A percentile compares a stretch with the other conserved stretches of the same genome.
These are phyloP conservation scores for Tagetes erecta DNA, from an alignment of 129 eudicot genomes.

Conservation along the genomic window DNA sequence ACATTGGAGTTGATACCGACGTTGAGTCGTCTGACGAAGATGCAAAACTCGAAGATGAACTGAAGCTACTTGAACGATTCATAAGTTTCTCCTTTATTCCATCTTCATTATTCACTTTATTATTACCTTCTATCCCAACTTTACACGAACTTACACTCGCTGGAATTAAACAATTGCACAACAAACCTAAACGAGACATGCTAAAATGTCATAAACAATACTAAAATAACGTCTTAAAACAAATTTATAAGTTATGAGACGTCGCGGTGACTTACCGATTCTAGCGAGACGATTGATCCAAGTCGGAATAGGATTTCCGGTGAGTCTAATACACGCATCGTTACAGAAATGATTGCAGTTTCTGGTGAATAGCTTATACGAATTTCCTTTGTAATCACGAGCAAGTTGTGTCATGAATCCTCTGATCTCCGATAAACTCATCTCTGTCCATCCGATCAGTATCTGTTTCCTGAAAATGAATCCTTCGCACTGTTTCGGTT, in stretches of 20 bases:
- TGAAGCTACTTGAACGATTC: slow-evolving; percentile 35
- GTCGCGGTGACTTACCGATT: slow-evolving; percentile 46
- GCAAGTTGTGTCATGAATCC: slow-evolving; percentile 65
- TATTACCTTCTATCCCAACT: slow-evolving; percentile 52
- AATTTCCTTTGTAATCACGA: slow-evolving; percentile 65
- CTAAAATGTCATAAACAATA: not conserved
- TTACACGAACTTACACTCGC: slow-evolving; percentile 50
- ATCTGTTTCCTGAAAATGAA: slow-evolving; percentile 70
- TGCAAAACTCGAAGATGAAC: slow-evolving; percentile 39
- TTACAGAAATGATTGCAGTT: slow-evolving; percentile 95
- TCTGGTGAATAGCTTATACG: slow-evolving; percentile 70
- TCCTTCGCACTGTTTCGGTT: slow-evolving; percentile 72
- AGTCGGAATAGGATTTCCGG: slow-evolving; percentile 70
- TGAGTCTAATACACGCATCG: slow-evolving; percentile 67
- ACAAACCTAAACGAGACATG: slow-evolving; percentile 36
- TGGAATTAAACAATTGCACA: slow-evolving; percentile 76
- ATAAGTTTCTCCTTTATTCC: slow-evolving; percentile 41
- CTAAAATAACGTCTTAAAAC: too few species aligned
- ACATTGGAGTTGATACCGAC: slow-evolving; percentile 6
- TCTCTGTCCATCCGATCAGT: slow-evolving; percentile 71
- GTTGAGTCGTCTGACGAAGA: slow-evolving; percentile 39
- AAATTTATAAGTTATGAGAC: too few species aligned
- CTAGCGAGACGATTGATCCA: slow-evolving; percentile 95
- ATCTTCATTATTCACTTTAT: slow-evolving; percentile 17
- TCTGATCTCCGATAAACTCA: slow-evolving; percentile 49